Evolutionary conservation across 2,329 filamentous ascomycete species (phyloP).

Genomic region (Bretziella fagacearum): DNA sequence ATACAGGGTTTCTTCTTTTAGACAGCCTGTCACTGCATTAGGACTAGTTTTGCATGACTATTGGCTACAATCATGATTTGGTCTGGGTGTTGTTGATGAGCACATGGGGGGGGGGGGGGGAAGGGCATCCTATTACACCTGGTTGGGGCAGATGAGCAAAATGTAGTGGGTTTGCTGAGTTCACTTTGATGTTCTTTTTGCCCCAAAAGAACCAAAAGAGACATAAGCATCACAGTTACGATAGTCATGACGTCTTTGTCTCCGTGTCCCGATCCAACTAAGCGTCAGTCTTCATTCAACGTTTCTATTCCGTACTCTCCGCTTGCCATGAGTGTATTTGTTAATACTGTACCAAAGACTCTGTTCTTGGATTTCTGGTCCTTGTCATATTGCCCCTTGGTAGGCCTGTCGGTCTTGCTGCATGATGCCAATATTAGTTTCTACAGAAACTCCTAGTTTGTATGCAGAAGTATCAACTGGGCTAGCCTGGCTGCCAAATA

Average conservation of each 20-base stretch:
- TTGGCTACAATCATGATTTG: not conserved
- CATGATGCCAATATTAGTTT: not conserved
- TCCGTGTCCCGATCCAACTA: no score
- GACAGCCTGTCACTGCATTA: not conserved
- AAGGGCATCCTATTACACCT: conserved; percentile 1
- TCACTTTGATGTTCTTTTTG: not conserved
- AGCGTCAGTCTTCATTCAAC: no score
- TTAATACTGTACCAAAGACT: not conserved
- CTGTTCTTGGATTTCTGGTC: not conserved
- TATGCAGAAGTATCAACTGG: not conserved
- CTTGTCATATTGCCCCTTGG: conserved; percentile 1
- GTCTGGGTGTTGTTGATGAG: conserved; percentile 1
- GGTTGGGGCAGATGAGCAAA: not conserved
- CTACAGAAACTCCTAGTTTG: not conserved
- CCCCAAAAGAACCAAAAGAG: no score
- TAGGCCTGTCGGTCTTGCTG: not conserved
- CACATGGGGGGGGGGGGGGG: no score
- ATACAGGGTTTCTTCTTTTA: no score
- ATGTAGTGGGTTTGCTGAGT: not conserved
- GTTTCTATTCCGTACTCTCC: no score
- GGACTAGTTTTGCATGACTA: not conserved
- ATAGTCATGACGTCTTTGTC: not conserved
- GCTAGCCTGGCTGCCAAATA: no score
- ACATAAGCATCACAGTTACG: not conserved
- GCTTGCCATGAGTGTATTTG: no score